Percentiles rank a stretch among this genome's conserved stretches.
phyloP scores from a whole-genome alignment of 805 yeast genomes.

The Lachancea meyersii region DNA sequence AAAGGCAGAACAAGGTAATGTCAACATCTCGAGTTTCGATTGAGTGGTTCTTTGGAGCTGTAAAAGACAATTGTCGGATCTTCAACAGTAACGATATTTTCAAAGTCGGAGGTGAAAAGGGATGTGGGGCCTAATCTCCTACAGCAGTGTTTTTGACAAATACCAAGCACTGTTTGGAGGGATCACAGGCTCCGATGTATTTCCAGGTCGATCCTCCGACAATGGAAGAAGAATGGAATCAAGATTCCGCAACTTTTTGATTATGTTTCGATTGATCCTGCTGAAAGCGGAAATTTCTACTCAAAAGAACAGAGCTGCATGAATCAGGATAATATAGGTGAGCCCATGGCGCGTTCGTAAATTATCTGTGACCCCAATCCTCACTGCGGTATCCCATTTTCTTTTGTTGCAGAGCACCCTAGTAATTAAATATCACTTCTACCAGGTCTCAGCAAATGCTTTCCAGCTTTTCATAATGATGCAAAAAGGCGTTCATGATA shows the following conservation, averaged over 20 bases:
- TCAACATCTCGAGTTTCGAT: slow-evolving; percentile 2
- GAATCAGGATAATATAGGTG: background rate
- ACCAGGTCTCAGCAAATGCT: background rate
- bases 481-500: background rate
- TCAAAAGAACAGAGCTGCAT: background rate
- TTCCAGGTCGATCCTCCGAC: background rate
- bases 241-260: background rate
- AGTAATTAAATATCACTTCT: background rate
- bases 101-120: slow-evolving; percentile 4
- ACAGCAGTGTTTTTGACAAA: slow-evolving; percentile 1
- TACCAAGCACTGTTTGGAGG: background rate
- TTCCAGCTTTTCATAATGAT: background rate
- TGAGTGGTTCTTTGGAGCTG: slow-evolving; percentile 4
- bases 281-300: background rate
- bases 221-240: slow-evolving; percentile 1
- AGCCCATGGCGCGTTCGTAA: background rate
- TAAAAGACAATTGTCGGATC: slow-evolving; percentile 1
- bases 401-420: background rate
- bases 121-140: slow-evolving; percentile 2
- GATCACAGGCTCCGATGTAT: slow-evolving; percentile 1
- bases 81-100: background rate
- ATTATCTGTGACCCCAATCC: background rate
- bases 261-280: background rate
- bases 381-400: background rate
- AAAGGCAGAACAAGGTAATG: background rate